Conservation (phyloP, 768 basidiomycete species). For the Boletus rufocinnamomeus region DNA sequence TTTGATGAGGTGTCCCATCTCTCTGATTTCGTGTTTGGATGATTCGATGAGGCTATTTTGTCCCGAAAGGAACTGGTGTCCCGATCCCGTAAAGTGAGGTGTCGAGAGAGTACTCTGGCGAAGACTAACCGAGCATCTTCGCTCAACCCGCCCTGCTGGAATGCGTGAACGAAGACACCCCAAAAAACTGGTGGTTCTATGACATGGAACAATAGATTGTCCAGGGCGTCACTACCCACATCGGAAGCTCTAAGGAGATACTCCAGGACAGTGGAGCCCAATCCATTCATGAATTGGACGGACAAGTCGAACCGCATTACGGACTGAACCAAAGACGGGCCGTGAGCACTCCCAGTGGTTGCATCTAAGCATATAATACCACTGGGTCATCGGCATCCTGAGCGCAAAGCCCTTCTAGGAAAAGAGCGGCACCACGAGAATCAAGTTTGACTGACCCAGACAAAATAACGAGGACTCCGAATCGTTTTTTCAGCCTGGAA, state of each 20-base stretch:
- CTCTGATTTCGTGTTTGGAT: conserved; percentile 26
- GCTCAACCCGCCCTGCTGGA: conserved; percentile 33
- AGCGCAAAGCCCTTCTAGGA: conserved; percentile 48
- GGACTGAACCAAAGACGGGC: too few relatives aligned
- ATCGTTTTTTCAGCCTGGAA: conserved; percentile 34
- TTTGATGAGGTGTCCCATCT: conserved; percentile 43
- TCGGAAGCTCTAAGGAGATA: too few relatives aligned
- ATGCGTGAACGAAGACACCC: conserved; percentile 36
- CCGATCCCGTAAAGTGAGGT: conserved; percentile 40
- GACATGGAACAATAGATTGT: conserved; percentile 41
- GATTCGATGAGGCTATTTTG: conserved; percentile 29
- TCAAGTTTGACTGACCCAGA: conserved; percentile 32
- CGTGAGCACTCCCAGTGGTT: too few relatives aligned
- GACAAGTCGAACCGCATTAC: too few relatives aligned
- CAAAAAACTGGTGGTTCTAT: conserved; percentile 56
- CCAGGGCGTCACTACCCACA: too few relatives aligned
- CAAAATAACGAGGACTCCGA: conserved; percentile 36
- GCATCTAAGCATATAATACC: too few relatives aligned
- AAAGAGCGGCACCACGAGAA: conserved; percentile 30
- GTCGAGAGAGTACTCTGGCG: conserved; percentile 50
- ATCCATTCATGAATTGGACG: too few relatives aligned
- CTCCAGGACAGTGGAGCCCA: too few relatives aligned
- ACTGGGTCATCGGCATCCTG: too few relatives aligned
- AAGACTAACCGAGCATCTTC: conserved; percentile 42
- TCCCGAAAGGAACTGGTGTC: conserved; percentile 39